phyloP scores from a whole-genome alignment of 169 alveolate genomes.

The Babesia bigemina region DNA sequence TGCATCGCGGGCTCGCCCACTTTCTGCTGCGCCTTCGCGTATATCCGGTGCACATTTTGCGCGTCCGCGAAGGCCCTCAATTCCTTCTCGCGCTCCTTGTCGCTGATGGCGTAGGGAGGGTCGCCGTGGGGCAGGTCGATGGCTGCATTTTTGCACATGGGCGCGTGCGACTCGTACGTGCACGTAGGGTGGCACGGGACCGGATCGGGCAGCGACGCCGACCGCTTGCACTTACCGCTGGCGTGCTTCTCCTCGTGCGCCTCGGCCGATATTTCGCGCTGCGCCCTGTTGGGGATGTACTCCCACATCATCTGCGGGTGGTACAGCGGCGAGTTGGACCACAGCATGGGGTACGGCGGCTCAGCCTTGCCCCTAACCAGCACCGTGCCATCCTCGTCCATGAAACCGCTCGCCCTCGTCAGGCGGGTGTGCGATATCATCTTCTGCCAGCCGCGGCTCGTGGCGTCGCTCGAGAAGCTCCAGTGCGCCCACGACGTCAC shows the following conservation, averaged over 20 bases:
- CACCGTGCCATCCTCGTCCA: slow-evolving; percentile 89
- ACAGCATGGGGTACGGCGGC: slow-evolving; percentile 85
- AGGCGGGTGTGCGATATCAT: slow-evolving; percentile 88
- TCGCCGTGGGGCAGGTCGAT: background rate
- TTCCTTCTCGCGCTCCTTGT: slow-evolving; percentile 22
- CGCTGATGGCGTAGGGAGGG: slow-evolving; percentile 25
- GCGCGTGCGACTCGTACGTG: slow-evolving; percentile 15
- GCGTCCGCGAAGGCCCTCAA: background rate
- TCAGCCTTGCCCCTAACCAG: slow-evolving; percentile 89
- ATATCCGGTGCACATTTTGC: background rate
- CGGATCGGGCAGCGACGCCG: slow-evolving; percentile 1
- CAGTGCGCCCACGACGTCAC: slow-evolving; percentile 92
- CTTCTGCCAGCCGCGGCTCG: slow-evolving; percentile 91
- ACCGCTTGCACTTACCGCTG: slow-evolving; percentile 19
- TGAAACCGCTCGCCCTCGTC: slow-evolving; percentile 85
- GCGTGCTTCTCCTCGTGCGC: slow-evolving; percentile 14
- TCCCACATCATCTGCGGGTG: slow-evolving; percentile 88
- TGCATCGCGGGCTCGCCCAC: background rate
- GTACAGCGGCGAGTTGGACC: slow-evolving; percentile 85
- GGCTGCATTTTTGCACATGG: background rate
- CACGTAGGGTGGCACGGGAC: slow-evolving; percentile 10
- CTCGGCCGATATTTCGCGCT: slow-evolving; percentile 58
- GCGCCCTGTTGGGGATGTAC: slow-evolving; percentile 67
- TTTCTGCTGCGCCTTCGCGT: background rate
- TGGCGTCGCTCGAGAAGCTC: slow-evolving; percentile 88